Evolutionary conservation across 768 basidiomycete species (phyloP), one percentile per base, ranked within the genome.

Genomic region (Collybia mongolica): DNA sequence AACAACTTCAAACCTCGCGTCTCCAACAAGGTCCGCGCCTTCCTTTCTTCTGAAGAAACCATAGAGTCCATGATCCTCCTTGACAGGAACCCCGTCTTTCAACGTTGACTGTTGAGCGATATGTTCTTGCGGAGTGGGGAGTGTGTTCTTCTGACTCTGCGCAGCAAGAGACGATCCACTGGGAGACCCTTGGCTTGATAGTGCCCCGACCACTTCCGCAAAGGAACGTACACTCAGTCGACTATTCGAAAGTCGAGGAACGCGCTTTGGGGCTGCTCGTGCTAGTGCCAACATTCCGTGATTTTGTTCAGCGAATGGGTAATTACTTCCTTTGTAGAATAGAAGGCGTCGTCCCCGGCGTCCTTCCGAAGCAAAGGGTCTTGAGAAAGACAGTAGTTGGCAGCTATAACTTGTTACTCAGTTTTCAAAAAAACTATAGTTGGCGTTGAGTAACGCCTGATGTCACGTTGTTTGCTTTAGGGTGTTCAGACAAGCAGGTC

Each of bases 1-100:
- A 12, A 72, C 51, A 3, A 68, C 77, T 56, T 88, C 83, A 54
- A 81, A 82, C 36, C 63, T 69, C n/a, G 72, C 74, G 46, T 72
- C 72, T 5, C 80, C 85, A 11, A 49, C 54, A 1, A 72, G 58
- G 29, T 78, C 66, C 29, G 68, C 70, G 41, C 64, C 72, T 18
- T 74, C 68, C 59, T 78, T 82, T 58, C 71, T 75, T 51, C 88
- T 76, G 68, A 92, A 93, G 64, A 93, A 92, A 0, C 73, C 83
- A 59, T 80, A 91, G 6, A 93, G 77, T 1, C 90, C 90, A 64
- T 93, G 90, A 52, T 85, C 77, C 18, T 83, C 76, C 22, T 58
- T 62, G 22, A 76, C 74, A 5, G 69, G 61, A 12, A 75, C 63
- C 41, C 64, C 69, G 36, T 57, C 51, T 39, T 54, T 58, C 18